Conservation (phyloP, 1,284 basidiomycete genomes). For the Trichosporon asahii region DNA sequence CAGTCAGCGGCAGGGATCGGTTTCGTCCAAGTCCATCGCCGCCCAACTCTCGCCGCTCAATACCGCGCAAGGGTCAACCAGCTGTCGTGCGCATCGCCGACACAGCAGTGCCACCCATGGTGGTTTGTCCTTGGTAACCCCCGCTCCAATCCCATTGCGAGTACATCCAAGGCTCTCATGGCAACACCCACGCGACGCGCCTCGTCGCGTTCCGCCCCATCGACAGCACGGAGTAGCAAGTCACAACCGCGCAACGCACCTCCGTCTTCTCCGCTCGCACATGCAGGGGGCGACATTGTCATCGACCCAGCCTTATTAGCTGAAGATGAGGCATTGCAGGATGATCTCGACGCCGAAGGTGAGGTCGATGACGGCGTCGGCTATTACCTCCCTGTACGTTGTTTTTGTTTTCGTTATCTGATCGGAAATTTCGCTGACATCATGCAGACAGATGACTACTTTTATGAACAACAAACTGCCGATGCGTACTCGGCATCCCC, state of each 20-base stretch:
- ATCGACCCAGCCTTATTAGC: constrained; percentile 22
- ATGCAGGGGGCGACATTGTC: constrained; percentile 14
- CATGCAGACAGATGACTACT: constrained; percentile 21
- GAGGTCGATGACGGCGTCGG: constrained; percentile 27
- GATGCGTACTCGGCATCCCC: constrained; percentile 6
- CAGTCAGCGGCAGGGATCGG: background rate
- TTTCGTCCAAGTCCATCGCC: background rate
- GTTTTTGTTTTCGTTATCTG: background rate
- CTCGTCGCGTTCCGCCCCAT: constrained; percentile 23
- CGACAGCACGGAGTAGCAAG: constrained; percentile 18
- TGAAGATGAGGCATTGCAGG: constrained; percentile 16
- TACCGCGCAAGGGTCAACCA: background rate
- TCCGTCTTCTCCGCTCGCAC: constrained; percentile 13
- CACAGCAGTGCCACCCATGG: constrained; percentile 12
- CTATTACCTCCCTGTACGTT: constrained; percentile 26
- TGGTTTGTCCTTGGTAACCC: background rate
- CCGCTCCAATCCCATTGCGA: background rate
- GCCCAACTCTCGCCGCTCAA: constrained; percentile 4
- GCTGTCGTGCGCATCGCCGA: constrained; percentile 10
- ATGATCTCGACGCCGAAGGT: constrained; percentile 27
- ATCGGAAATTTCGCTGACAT: constrained; percentile 11
- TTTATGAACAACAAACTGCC: constrained; percentile 14
- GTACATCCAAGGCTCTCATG: constrained; percentile 11
- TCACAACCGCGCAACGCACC: constrained; percentile 1
- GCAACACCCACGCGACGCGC: constrained; percentile 24